These are phyloP conservation scores for Geosiphon pyriformis DNA, from an alignment of 192 early-diverging fungal genomes.

Conservation along the genomic window DNA sequence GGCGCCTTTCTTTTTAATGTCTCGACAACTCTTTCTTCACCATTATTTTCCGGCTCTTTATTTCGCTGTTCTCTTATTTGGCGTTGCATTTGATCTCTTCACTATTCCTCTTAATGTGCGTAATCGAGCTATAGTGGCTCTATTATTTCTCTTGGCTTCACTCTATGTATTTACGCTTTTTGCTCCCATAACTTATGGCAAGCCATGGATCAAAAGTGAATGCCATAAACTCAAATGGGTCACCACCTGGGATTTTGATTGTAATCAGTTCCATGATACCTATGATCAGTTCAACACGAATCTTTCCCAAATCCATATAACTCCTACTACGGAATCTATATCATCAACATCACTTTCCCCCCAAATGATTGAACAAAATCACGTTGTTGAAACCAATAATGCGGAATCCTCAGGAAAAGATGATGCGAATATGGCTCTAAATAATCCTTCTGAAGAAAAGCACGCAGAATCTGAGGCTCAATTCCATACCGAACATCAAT, in stretches of 20 bases:
- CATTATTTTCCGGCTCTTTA: conserved; percentile 95
- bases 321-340: background rate
- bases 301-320: background rate
- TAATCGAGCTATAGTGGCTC: conserved; percentile 43
- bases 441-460: too few relatives aligned
- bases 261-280: conserved; percentile 35
- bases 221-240: conserved; percentile 80
- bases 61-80: conserved; percentile 73
- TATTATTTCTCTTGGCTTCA: conserved; percentile 47
- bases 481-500: too few relatives aligned
- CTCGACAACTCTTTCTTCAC: conserved; percentile 85
- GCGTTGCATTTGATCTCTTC: conserved; percentile 66
- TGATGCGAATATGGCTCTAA: too few relatives aligned
- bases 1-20: conserved; percentile 86
- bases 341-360: too few relatives aligned
- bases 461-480: too few relatives aligned
- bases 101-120: conserved; percentile 55
- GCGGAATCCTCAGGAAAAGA: too few relatives aligned
- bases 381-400: too few relatives aligned
- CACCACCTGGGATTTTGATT: conserved; percentile 79
- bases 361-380: too few relatives aligned
- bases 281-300: conserved; percentile 26
- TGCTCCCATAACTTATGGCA: conserved; percentile 83
- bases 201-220: conserved; percentile 60
- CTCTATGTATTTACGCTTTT: conserved; percentile 61